Evolutionary conservation across 2,329 filamentous ascomycete genomes (phyloP), one percentile per base, ranked within the genome.

Genomic region (Coniochaeta hoffmannii): DNA sequence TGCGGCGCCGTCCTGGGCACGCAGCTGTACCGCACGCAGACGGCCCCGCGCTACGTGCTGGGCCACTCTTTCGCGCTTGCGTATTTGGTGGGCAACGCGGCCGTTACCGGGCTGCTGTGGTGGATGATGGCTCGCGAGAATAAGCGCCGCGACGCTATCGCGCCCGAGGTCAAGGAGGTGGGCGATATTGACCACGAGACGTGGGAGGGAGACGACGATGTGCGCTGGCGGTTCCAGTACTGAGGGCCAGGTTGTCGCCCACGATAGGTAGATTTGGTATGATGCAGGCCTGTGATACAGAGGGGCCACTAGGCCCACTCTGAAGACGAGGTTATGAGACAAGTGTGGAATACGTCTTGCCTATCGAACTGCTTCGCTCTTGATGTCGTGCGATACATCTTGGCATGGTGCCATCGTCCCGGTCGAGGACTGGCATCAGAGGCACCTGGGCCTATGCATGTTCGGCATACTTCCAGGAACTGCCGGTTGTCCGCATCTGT

Each of bases 1-100:
- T 64, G 86, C 1, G 86, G 86, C 0, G 85, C 84, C 0, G 83
- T 89, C 0, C 61, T 90, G 24, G 86, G 86, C 0, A 89, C 86
- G 1, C 86, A 90, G 67, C 66, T 90, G 1, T 89, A 89, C 65
- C 75, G 86, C 1, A 73, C 76, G 0, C 71, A 76, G 1, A 81
- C 83, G 28, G 80, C 76, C 0, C 87, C 86, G 1, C 72, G 83
- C 31, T 89, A 82, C 62, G 74, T 85, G 51, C 71, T 89, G 0
- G 87, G 87, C 0, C 86, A 90, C 65, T 78, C 79, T 0, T 80
- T 89, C 61, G 85, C 86, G 0, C 64, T 89, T 44, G 85, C 74
- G 0, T 89, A 89, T 64, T 68, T 89, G 3, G 63, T 79, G 1
- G 77, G 73, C 0, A 88, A 88, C 57, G 69, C 82, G 1, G 57